These are phyloP conservation scores for Teratosphaeria nubilosa DNA, from an alignment of 2,329 filamentous ascomycete genomes.

Conservation along the genomic window DNA sequence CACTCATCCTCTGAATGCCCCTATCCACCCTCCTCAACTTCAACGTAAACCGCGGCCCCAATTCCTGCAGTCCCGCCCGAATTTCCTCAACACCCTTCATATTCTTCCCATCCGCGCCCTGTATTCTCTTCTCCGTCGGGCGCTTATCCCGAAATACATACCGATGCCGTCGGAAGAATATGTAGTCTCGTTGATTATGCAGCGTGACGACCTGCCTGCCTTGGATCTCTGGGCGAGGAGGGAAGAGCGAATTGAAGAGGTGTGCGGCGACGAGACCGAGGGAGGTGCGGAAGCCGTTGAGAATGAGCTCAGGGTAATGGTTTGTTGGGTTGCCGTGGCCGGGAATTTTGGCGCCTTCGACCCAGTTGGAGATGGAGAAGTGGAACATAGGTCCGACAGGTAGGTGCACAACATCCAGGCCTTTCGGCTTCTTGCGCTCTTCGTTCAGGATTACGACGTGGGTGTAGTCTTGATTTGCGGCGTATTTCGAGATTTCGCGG, in stretches of 20 bases:
- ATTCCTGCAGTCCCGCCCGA: constrained; percentile 77
- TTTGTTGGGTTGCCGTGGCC: constrained; percentile 85
- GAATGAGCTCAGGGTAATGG: constrained; percentile 78
- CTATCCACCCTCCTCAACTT: constrained; percentile 88
- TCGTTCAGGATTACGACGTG: constrained; percentile 78
- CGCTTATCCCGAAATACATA: constrained; percentile 90
- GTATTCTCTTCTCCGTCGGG: constrained; percentile 74
- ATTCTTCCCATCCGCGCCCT: constrained; percentile 69
- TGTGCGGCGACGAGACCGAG: constrained; percentile 80
- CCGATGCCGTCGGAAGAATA: constrained; percentile 81
- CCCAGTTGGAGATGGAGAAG: constrained; percentile 82
- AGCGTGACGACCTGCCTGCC: constrained; percentile 85
- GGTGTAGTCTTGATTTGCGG: constrained; percentile 71
- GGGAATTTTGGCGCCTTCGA: constrained; percentile 76
- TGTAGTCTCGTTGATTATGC: constrained; percentile 92
- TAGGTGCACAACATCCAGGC: constrained; percentile 73
- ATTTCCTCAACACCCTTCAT: constrained; percentile 79
- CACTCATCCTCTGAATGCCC: constrained; percentile 66
- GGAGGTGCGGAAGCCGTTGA: constrained; percentile 93
- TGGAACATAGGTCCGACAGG: constrained; percentile 84
- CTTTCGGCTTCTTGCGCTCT: constrained; percentile 74
- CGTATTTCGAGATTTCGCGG: constrained; percentile 80
- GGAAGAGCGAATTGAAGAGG: constrained; percentile 71
- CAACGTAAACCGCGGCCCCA: constrained; percentile 73
- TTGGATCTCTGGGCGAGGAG: constrained; percentile 68